Percentiles rank a stretch among this genome's conserved stretches.
Conservation (phyloP, 1,284 basidiomycete genomes). For the Stereum hirsutum region DNA sequence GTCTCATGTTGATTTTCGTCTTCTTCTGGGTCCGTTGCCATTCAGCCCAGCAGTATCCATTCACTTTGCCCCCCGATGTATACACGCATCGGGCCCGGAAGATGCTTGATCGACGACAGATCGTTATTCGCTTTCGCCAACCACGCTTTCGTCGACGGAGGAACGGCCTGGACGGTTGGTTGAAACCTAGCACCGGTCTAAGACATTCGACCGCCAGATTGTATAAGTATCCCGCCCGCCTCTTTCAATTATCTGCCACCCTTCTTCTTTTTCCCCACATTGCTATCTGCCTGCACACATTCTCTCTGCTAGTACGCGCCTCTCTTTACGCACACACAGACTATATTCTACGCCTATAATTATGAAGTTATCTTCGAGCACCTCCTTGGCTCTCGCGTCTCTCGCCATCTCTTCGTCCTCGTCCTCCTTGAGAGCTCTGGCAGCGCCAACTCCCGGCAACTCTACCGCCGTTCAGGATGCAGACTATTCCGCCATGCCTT, state of each 20-base stretch:
- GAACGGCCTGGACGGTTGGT: no score
- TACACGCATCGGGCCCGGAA: no score
- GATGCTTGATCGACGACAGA: no score
- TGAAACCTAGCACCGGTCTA: no score
- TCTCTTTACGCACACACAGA: slow-evolving; percentile 16
- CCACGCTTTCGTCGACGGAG: no score
- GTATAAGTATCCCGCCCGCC: neutral
- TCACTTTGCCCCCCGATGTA: no score
- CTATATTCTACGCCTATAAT: slow-evolving; percentile 12
- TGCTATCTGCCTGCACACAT: slow-evolving; percentile 13
- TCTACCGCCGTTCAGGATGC: slow-evolving; percentile 1
- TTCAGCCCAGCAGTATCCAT: no score
- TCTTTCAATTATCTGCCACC: neutral
- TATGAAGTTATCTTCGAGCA: slow-evolving; percentile 29
- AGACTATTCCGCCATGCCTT: slow-evolving; percentile 7
- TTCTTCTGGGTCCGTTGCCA: no score
- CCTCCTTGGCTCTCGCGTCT: slow-evolving; percentile 26
- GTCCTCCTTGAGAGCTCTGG: slow-evolving; percentile 15
- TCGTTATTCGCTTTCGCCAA: no score
- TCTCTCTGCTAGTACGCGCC: slow-evolving; percentile 15
- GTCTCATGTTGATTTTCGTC: no score
- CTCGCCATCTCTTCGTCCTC: slow-evolving; percentile 24
- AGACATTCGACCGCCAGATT: neutral
- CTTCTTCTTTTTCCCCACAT: slow-evolving; percentile 10
- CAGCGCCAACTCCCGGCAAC: slow-evolving; percentile 16